phyloP scores from a whole-genome alignment of 805 yeast genomes.

The Candida endomychidarum region DNA sequence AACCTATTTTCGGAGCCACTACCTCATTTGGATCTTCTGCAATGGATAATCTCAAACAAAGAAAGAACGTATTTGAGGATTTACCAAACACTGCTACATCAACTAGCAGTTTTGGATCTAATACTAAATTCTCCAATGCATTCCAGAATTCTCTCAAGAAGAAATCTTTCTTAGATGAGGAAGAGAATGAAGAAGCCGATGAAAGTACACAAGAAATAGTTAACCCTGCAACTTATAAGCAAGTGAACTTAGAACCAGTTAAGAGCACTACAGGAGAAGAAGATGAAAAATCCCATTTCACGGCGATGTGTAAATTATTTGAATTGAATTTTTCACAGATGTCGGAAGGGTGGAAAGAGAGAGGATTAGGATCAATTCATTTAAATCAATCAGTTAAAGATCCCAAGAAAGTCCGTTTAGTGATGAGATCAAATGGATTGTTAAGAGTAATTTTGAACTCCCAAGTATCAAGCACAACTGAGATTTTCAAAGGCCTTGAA shows the following conservation, averaged over 20 bases:
- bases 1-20: conserved; percentile 41
- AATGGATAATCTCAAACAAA: conserved; percentile 24
- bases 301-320: conserved; percentile 76
- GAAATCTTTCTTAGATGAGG: conserved; percentile 56
- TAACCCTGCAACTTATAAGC: conserved; percentile 24
- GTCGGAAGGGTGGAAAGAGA: conserved; percentile 89
- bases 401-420: conserved; percentile 57
- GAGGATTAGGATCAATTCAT: conserved; percentile 88
- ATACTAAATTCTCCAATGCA: conserved; percentile 51
- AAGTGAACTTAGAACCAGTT: conserved; percentile 45
- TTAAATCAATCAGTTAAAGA: conserved; percentile 53
- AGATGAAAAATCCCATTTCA: conserved; percentile 66
- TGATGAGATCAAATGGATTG: conserved; percentile 90
- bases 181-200: conserved; percentile 16
- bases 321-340: conserved; percentile 65
- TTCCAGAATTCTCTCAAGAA: conserved; percentile 51
- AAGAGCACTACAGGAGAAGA: conserved; percentile 87
- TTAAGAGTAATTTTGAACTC: conserved; percentile 79
- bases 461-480: conserved; percentile 61
- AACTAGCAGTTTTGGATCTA: conserved; percentile 42
- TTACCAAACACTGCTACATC: conserved; percentile 12
- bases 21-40: conserved; percentile 37
- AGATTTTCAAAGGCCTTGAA: conserved; percentile 76
- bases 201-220: conserved; percentile 15
- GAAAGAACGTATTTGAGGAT: conserved; percentile 28